Evolutionary conservation across 2,329 filamentous ascomycete genomes (phyloP).

Genomic region (Alternaria sp.): DNA sequence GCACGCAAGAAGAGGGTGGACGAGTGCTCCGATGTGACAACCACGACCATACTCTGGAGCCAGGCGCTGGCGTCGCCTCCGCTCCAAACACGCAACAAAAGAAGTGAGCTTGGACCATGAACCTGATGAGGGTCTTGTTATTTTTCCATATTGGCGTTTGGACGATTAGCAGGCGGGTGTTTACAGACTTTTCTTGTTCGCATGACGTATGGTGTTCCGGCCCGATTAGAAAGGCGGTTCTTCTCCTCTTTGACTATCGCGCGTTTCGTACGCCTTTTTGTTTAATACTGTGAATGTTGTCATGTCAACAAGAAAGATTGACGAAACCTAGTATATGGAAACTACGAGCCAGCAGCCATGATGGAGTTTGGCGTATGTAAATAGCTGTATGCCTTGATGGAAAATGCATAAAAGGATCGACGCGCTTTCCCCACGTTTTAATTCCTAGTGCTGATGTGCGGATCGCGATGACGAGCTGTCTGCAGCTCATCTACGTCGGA

Average conservation of each 20-base stretch:
- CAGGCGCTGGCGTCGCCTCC: slow-evolving; percentile 52
- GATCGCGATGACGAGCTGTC: neutral
- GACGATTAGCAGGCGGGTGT: slow-evolving; percentile 11
- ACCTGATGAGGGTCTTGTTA: slow-evolving; percentile 1
- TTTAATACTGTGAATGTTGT: slow-evolving; percentile 1
- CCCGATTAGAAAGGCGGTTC: slow-evolving; percentile 11
- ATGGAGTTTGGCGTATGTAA: slow-evolving; percentile 5
- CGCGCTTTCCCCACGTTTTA: neutral
- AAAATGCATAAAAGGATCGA: neutral
- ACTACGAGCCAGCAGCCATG: neutral
- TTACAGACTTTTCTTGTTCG: slow-evolving; percentile 12
- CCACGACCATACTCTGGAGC: slow-evolving; percentile 87
- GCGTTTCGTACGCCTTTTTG: slow-evolving; percentile 5
- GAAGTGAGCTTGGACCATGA: slow-evolving; percentile 34
- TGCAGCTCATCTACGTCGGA: neutral
- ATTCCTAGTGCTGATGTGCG: neutral
- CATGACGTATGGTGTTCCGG: slow-evolving; percentile 7
- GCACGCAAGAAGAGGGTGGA: slow-evolving; percentile 78
- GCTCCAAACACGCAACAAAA: slow-evolving; percentile 45
- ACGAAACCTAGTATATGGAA: neutral
- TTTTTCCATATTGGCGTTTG: slow-evolving; percentile 7
- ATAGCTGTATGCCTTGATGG: neutral
- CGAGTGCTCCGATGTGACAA: slow-evolving; percentile 75
- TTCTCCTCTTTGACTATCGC: neutral
- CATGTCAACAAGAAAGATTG: slow-evolving; percentile 1